Conservation (phyloP, 106 monocot genomes). For the Allium fistulosum region DNA sequence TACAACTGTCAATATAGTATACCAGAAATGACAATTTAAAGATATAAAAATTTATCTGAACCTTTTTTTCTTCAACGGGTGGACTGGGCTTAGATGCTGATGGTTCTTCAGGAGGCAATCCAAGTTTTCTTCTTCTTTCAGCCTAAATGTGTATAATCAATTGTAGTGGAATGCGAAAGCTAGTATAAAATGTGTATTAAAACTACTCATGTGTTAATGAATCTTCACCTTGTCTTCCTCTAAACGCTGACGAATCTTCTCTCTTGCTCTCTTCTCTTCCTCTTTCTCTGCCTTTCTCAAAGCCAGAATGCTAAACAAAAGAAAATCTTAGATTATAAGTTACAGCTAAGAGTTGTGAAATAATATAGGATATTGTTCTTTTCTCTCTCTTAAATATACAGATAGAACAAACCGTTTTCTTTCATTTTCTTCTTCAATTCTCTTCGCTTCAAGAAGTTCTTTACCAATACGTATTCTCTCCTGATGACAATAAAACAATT, state of each 20-base stretch:
- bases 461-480: conserved; percentile 93
- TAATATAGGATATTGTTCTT: conserved; percentile 71
- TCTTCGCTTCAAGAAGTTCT: conserved; percentile 89
- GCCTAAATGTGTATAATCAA: conserved; percentile 28
- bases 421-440: conserved; percentile 94
- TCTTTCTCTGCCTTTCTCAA: conserved; percentile 86
- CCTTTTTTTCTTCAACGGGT: conserved; percentile 70
- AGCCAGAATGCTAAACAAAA: conserved; percentile 52
- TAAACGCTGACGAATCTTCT: conserved; percentile 78
- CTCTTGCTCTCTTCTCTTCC: conserved; percentile 96
- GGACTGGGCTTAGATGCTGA: conserved; percentile 38
- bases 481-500: conserved; percentile 21
- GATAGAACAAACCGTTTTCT: conserved; percentile 62
- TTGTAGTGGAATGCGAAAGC: background rate
- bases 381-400: conserved; percentile 63
- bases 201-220: background rate
- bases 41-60: conserved; percentile 5
- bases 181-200: background rate
- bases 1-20: background rate
- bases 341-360: background rate
- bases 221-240: conserved; percentile 88
- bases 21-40: background rate
- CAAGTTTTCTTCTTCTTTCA: conserved; percentile 87
- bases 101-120: conserved; percentile 84
- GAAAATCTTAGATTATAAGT: background rate